Percentiles rank a stretch among this genome's conserved stretches.
phyloP scores from a whole-genome alignment of 73 alveolate species.

The Paramecium caudatum region DNA sequence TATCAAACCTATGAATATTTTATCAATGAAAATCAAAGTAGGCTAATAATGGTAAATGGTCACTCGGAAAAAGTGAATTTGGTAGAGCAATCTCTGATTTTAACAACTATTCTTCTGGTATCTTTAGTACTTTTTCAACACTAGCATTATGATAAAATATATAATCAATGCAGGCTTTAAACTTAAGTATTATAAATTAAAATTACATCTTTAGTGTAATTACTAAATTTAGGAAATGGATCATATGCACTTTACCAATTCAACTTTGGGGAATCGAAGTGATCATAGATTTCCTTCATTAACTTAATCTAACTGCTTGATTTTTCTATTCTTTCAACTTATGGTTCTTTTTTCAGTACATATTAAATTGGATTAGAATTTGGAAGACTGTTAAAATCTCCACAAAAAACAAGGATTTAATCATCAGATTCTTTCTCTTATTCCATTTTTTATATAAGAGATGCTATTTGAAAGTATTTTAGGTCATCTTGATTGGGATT shows the following conservation, averaged over 20 bases:
- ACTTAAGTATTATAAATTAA: neutral
- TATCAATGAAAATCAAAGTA: constrained; percentile 29
- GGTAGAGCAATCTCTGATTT: constrained; percentile 67
- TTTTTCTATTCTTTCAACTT: constrained; percentile 8
- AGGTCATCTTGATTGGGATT: constrained; percentile 73
- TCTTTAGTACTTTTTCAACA: neutral
- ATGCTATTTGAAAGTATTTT: constrained; percentile 52
- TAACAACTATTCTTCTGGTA: constrained; percentile 40
- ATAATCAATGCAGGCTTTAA: constrained; percentile 70
- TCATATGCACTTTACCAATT: constrained; percentile 67
- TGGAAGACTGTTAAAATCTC: constrained; percentile 75
- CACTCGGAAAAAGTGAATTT: constrained; percentile 63
- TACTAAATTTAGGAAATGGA: constrained; percentile 69
- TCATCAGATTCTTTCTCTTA: constrained; percentile 36
- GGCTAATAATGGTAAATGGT: constrained; percentile 70
- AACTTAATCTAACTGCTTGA: neutral
- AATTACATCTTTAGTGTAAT: constrained; percentile 60
- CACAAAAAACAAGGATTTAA: constrained; percentile 62
- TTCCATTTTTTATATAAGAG: neutral
- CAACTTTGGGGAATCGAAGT: constrained; percentile 15
- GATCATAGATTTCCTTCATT: neutral
- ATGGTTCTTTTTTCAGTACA: neutral
- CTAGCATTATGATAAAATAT: constrained; percentile 67
- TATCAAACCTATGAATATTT: neutral
- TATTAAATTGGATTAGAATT: constrained; percentile 34